phyloP scores from a whole-genome alignment of 345 rosid genomes.

The Cardamine occulta region DNA sequence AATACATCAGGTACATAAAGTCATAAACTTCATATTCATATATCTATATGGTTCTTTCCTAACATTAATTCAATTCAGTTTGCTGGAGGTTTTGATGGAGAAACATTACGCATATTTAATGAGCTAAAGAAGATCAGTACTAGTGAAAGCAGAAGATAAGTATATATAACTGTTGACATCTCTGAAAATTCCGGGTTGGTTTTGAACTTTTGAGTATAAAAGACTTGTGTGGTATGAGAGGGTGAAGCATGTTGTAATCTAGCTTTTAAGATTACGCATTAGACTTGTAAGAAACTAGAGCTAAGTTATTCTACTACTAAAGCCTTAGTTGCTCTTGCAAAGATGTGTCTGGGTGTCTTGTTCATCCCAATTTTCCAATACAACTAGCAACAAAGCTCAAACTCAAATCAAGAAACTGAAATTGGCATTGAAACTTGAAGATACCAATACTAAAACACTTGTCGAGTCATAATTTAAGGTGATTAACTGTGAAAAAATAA shows the following conservation, averaged over 20 bases:
- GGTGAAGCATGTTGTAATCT: slow-evolving; percentile 10
- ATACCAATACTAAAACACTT: background rate
- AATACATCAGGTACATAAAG: slow-evolving; percentile 71
- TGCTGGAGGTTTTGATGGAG: slow-evolving; percentile 90
- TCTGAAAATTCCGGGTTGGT: background rate
- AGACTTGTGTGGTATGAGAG: slow-evolving; percentile 19
- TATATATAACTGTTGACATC: slow-evolving; percentile 18
- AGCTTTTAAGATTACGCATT: slow-evolving; percentile 1
- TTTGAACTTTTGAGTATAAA: background rate
- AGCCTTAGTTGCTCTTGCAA: background rate
- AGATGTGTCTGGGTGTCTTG: background rate
- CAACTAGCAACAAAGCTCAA: background rate
- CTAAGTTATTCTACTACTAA: slow-evolving; percentile 18
- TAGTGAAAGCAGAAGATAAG: slow-evolving; percentile 26
- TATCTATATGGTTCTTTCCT: background rate
- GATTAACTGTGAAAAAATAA: too few species aligned
- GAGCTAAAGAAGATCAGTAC: slow-evolving; percentile 61
- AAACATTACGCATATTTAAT: slow-evolving; percentile 60
- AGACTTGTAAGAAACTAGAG: slow-evolving; percentile 17
- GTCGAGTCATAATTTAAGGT: too few species aligned
- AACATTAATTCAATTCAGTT: slow-evolving; percentile 55
- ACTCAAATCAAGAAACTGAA: background rate
- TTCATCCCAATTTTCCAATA: slow-evolving; percentile 1
- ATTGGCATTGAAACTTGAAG: slow-evolving; percentile 1
- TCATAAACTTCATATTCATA: background rate